Base-by-base conservation (phyloP, 2,329 filamentous ascomycete genomes). In the Talaromyces sp. region DNA sequence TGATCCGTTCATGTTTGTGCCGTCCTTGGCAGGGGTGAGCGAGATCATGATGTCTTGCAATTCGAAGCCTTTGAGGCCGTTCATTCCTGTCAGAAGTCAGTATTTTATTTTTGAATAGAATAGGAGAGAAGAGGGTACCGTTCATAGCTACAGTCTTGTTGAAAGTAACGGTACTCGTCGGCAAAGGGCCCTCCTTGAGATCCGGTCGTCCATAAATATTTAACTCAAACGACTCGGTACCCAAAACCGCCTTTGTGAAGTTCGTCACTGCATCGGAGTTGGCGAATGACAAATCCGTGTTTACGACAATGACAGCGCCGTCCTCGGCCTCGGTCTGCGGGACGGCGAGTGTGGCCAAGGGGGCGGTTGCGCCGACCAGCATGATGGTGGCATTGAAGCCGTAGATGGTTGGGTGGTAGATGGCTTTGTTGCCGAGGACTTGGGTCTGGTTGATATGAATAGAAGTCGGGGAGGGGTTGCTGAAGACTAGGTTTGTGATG, bases 111-210 rank as follows among this genome's bases (percentile, higher is more conserved):
- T 25, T 9, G 10, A 5, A 47, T n/a, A 47, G 22, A 47, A 4
- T 37, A 25, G 35, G 35, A 17, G 6, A 25, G 56, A 31, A 31
- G 58, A 27, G 69, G 73, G 27, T 70, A 86, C 86, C 85, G 71
- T 84, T 85, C 79, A 87, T 82, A n/a, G 78, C 80, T n/a, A 84
- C 77, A 1, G 80, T 79, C 70, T 87, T 82, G 73, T 87, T 81
- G 72, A 86, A 88, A 47, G 83, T 76, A 25, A 88, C 81, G 1
- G 73, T 77, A 4, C 79, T 83, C 50, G 76, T 79, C 0, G 83
- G 84, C 52, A 89, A 74, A 2, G 73, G 75, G 0, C 82, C 82
- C 54, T 83, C 74, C 70, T 85, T 82, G 65, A 89, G 69, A 1
- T 77, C 77, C 0, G 85, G 85, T 65, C 77, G 80, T 57, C 86